A percentile compares a stretch with the other conserved stretches of the same genome.
Conservation (phyloP, 495 filamentous ascomycete species). For the Talaromyces ruber region DNA sequence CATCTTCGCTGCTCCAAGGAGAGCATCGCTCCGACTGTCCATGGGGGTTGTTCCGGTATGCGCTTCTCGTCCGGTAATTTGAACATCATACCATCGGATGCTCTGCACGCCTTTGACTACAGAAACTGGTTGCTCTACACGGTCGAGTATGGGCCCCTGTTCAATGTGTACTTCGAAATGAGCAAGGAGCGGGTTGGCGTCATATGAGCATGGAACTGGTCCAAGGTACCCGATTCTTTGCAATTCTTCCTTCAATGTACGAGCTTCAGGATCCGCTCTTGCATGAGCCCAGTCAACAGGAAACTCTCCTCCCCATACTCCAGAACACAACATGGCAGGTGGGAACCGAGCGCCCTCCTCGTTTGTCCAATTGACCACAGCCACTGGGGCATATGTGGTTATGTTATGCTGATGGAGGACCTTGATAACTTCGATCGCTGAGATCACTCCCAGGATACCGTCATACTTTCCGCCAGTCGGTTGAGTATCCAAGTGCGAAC, state of each 20-base stretch:
- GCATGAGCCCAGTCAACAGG: conserved; percentile 48
- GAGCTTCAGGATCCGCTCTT: conserved; percentile 44
- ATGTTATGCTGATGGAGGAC: conserved; percentile 56
- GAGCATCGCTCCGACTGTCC: conserved; percentile 39
- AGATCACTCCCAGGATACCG: conserved; percentile 62
- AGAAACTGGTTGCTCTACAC: conserved; percentile 47
- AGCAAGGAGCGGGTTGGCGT: conserved; percentile 46
- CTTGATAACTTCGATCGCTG: conserved; percentile 59
- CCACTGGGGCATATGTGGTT: conserved; percentile 55
- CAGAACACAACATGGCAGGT: conserved; percentile 64
- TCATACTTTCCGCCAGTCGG: conserved; percentile 65
- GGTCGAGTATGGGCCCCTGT: conserved; percentile 62
- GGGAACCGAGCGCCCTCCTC: conserved; percentile 74
- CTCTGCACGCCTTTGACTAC: conserved; percentile 55
- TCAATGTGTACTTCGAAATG: conserved; percentile 81
- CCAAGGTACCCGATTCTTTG: conserved; percentile 63
- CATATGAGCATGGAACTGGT: conserved; percentile 25
- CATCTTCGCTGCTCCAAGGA: conserved; percentile 56
- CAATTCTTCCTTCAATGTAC: conserved; percentile 43
- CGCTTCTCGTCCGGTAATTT: conserved; percentile 52
- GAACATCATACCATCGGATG: conserved; percentile 57
- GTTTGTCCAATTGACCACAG: conserved; percentile 72
- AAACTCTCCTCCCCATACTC: conserved; percentile 62
- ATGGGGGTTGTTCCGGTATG: conserved; percentile 70
- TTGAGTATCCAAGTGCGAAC: conserved; percentile 48